phyloP scores from a whole-genome alignment of 345 rosid genomes.

The Hibiscus mutabilis region DNA sequence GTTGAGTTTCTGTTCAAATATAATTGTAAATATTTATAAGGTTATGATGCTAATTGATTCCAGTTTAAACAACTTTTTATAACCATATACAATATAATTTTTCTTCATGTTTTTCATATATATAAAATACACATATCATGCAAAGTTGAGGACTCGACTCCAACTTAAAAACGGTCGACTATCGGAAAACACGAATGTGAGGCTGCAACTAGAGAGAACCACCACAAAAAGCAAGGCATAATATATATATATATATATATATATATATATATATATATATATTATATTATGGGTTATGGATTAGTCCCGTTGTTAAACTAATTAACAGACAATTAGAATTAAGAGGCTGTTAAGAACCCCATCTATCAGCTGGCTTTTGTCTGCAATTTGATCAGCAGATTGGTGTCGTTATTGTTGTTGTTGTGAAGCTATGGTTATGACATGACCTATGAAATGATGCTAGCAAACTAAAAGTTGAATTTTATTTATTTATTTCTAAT shows the following conservation, averaged over 20 bases:
- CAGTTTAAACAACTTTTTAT: too few relatives aligned
- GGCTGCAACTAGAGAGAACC: not conserved
- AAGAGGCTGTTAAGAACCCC: not conserved
- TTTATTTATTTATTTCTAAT: too few relatives aligned
- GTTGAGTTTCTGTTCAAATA: too few relatives aligned
- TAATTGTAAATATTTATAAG: too few relatives aligned
- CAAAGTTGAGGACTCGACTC: too few relatives aligned
- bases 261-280: too few relatives aligned
- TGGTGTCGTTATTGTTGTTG: not conserved
- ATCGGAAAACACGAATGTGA: not conserved
- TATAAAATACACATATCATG: too few relatives aligned
- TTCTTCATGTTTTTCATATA: too few relatives aligned
- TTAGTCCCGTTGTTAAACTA: not conserved
- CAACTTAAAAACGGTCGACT: too few relatives aligned
- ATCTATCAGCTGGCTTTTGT: not conserved
- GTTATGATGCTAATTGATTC: too few relatives aligned
- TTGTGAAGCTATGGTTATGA: not conserved
- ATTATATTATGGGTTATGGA: not conserved
- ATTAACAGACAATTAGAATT: constrained; percentile 10
- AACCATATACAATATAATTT: too few relatives aligned
- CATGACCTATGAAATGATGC: not conserved
- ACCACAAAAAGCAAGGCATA: not conserved
- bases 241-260: too few relatives aligned
- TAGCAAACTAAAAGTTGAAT: not conserved
- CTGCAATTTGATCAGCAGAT: not conserved